Base-by-base conservation (phyloP, 2,329 filamentous ascomycete species). In the Dothistroma pini region DNA sequence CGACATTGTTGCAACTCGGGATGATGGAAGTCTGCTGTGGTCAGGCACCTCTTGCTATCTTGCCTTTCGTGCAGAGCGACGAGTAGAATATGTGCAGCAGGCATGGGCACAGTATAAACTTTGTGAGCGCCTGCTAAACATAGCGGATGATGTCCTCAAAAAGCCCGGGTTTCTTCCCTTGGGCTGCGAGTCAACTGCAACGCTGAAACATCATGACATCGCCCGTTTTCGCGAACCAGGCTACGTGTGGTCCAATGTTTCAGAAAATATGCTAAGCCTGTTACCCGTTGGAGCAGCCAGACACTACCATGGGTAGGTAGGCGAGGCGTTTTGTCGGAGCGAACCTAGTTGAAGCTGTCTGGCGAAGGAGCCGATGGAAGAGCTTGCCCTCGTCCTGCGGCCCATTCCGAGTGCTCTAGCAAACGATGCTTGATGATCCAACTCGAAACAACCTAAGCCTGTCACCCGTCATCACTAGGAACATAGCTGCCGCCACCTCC, bases 1-100 rank as follows among this genome's bases (percentile, higher is more conserved):
- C 54, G 78, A 77, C 78, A 80, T 81, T 52, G 19, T 31, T 14
- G 21, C 22, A 29, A 11, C 1, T 72, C 71, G 49, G 49, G 19
- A 54, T 44, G 25, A 25, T 54, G 16, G 38, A 49, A 41, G 12
- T 29, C 21, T 7, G 48, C 25, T 8, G 21, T 25, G 19, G 21
- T 8, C 29, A 19, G 11, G 8, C 35, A 12, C 6, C 16, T 38
- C 14, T 44, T n/a, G 41, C 16, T n/a, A 19, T 44, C 16, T 19
- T 14, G 41, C 41, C 14, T n/a, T n/a, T n/a, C 16, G 14, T 14
- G 41, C 49, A 50, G 48, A 59, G 57, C 51, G 49, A 62, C 50
- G 38, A 44, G 47, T 50, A 51, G 52, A 52, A 31, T 29, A 38
- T 34, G 14, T 4, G 41, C 41, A 19, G 41, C 41, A 44, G 25